Evolutionary conservation across 2,329 filamentous ascomycete genomes (phyloP).

Genomic region (Xylariaceae sp.): DNA sequence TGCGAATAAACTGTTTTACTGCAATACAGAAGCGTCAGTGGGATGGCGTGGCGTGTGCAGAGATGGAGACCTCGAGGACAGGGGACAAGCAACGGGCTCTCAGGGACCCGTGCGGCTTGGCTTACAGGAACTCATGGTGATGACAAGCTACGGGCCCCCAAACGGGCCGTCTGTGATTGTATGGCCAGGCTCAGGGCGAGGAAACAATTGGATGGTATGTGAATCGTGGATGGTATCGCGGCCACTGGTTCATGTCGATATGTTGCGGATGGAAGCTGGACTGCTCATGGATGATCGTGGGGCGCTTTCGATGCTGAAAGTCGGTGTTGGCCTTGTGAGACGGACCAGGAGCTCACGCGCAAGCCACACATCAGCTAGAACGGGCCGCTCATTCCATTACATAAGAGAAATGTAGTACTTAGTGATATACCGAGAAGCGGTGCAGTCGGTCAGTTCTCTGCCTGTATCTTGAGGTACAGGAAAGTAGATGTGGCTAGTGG

Average conservation of each 20-base stretch:
- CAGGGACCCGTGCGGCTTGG: conserved; percentile 2
- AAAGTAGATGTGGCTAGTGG: background rate
- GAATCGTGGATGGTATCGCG: background rate
- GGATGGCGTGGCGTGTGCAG: background rate
- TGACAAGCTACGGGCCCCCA: conserved; percentile 23
- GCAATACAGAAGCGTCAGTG: conserved; percentile 16
- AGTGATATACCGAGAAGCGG: background rate
- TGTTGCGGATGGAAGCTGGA: background rate
- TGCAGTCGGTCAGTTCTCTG: too few species aligned
- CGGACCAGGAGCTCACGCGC: conserved; percentile 1
- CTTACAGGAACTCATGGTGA: conserved; percentile 34
- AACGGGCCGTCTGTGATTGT: conserved; percentile 28
- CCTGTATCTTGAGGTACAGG: too few species aligned
- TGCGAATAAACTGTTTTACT: conserved; percentile 99
- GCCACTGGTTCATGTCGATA: conserved; percentile 5
- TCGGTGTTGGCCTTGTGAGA: conserved; percentile 6
- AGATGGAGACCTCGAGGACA: background rate
- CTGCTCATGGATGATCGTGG: conserved; percentile 6
- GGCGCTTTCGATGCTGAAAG: conserved; percentile 9
- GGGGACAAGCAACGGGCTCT: background rate
- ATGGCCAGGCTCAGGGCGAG: conserved; percentile 24
- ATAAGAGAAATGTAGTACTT: background rate
- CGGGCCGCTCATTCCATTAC: background rate
- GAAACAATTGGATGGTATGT: conserved; percentile 1
- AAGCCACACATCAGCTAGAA: conserved; percentile 2